These are phyloP conservation scores for Phaseolus coccineus DNA, from an alignment of 331 rosid species.

Conservation along the genomic window DNA sequence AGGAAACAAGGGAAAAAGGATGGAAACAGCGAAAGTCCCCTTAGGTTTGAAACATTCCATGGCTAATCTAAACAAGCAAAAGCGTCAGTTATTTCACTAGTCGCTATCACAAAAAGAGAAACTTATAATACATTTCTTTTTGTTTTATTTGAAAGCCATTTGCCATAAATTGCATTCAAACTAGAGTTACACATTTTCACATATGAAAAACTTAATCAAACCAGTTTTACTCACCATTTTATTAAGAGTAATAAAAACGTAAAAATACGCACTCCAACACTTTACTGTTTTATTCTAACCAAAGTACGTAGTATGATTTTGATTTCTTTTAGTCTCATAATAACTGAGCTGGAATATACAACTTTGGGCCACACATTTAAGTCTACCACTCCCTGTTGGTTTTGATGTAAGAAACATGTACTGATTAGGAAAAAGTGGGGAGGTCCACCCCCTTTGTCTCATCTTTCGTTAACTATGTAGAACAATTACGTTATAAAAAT, in stretches of 20 bases:
- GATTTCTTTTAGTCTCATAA: neutral
- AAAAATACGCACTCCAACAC: neutral
- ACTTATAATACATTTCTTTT: neutral
- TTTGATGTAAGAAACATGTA: constrained; percentile 16
- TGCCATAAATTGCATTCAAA: constrained; percentile 14
- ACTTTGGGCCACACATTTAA: constrained; percentile 37
- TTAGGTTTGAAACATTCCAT: constrained; percentile 36
- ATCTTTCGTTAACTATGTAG: neutral
- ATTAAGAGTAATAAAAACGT: neutral
- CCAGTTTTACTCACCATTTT: neutral
- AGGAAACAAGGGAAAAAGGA: neutral
- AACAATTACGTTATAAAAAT: neutral
- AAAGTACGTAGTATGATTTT: neutral
- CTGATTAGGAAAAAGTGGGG: constrained; percentile 2
- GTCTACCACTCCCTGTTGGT: neutral
- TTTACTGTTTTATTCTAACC: neutral
- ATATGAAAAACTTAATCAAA: neutral
- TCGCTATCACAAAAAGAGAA: constrained; percentile 40
- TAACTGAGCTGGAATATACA: neutral
- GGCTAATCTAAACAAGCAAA: constrained; percentile 11
- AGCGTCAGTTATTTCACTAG: constrained; percentile 10
- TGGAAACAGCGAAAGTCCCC: constrained; percentile 4
- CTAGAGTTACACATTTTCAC: neutral
- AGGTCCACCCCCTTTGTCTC: constrained; percentile 39
- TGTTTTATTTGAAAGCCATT: constrained; percentile 5